phyloP scores from a whole-genome alignment of 345 rosid genomes.

The Euphorbia peplus region DNA sequence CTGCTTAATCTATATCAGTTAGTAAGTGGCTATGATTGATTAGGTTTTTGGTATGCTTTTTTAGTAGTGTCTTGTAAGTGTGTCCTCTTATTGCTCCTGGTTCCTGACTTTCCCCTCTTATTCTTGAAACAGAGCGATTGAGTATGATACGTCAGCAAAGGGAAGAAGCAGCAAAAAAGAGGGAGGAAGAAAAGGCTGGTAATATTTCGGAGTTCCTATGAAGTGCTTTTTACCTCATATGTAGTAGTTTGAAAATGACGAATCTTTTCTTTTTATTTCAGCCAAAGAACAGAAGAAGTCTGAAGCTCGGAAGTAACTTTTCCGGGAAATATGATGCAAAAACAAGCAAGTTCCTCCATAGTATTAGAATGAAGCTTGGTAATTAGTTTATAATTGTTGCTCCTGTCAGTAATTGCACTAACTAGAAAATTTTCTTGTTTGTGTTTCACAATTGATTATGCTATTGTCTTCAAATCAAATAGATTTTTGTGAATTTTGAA shows the following conservation, averaged over 20 bases:
- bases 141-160: constrained; percentile 84
- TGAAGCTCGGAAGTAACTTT: constrained; percentile 53
- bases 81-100: background rate
- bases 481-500: constrained; percentile 4
- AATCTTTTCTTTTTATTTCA: constrained; percentile 27
- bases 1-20: too few relatives aligned
- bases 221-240: background rate
- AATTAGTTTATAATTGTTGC: constrained; percentile 13
- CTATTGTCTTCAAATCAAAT: constrained; percentile 10
- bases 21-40: background rate
- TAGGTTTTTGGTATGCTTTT: background rate
- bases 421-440: background rate
- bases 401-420: background rate
- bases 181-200: constrained; percentile 79
- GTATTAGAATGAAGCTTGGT: background rate
- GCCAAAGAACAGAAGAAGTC: constrained; percentile 64
- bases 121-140: constrained; percentile 56
- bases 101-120: background rate
- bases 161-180: constrained; percentile 65
- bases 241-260: background rate
- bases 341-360: background rate
- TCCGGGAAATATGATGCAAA: constrained; percentile 4
- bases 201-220: constrained; percentile 1
- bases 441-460: constrained; percentile 8
- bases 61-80: too few relatives aligned